Percentiles rank a stretch among this genome's conserved stretches.
Evolutionary conservation across 805 yeast species (phyloP).

Genomic region (Candida mattraensis): DNA sequence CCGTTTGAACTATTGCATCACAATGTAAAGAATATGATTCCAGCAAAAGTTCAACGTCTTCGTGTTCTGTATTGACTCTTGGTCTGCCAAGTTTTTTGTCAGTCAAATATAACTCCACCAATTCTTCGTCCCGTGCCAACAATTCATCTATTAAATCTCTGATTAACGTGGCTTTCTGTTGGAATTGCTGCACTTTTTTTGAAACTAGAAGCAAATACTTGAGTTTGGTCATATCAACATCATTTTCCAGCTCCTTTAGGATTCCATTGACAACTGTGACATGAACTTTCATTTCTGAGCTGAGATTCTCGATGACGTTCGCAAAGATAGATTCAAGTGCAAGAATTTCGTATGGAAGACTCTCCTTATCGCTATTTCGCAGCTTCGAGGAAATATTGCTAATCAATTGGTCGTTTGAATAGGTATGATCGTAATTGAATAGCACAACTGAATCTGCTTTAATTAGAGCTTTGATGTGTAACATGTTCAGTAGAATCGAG

Average conservation of each 20-base stretch:
- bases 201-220: conserved; percentile 79
- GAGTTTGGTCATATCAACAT: conserved; percentile 76
- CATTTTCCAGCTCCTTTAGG: conserved; percentile 73
- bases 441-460: conserved; percentile 51
- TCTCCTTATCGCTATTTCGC: conserved; percentile 32
- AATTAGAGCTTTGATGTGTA: conserved; percentile 52
- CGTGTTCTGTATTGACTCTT: conserved; percentile 63
- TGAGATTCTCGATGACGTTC: conserved; percentile 73
- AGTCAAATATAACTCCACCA: conserved; percentile 77
- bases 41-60: conserved; percentile 83
- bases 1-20: conserved; percentile 92
- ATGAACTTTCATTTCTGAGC: conserved; percentile 85
- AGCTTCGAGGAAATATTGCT: conserved; percentile 42
- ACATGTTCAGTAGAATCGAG: conserved; percentile 46
- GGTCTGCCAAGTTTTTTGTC: conserved; percentile 48
- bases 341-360: conserved; percentile 81
- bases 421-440: conserved; percentile 48
- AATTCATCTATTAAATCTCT: conserved; percentile 83
- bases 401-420: conserved; percentile 44
- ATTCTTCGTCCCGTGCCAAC: conserved; percentile 82
- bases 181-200: conserved; percentile 79
- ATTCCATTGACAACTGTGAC: conserved; percentile 73
- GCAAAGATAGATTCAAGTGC: conserved; percentile 87
- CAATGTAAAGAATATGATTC: conserved; percentile 90
- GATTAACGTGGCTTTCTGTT: conserved; percentile 78